Conservation (phyloP, 148 eudicot species). For the Camellia lanceoleosa region DNA sequence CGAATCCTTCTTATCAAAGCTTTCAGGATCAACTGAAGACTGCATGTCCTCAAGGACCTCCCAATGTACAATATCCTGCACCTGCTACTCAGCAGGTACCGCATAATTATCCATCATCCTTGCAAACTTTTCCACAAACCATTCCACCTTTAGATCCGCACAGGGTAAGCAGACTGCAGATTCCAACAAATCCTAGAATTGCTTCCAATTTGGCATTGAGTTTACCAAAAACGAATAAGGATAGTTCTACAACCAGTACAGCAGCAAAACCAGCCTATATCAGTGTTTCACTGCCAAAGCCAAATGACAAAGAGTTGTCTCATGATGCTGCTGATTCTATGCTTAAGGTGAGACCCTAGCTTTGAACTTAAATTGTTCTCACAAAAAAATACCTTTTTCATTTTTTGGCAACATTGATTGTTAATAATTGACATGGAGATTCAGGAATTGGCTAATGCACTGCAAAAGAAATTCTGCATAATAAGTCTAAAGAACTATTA, state of each 20-base stretch:
- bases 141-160: conserved; percentile 52
- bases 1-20: conserved; percentile 41
- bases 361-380: neutral
- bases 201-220: conserved; percentile 62
- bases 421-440: neutral
- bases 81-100: conserved; percentile 44
- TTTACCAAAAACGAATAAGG: conserved; percentile 51
- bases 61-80: conserved; percentile 37
- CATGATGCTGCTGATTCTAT: conserved; percentile 55
- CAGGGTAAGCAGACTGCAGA: conserved; percentile 72
- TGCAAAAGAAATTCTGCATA: neutral
- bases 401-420: neutral
- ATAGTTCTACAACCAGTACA: conserved; percentile 42
- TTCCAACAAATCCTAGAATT: conserved; percentile 89
- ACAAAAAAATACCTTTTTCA: neutral
- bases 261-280: conserved; percentile 82
- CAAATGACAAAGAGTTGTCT: conserved; percentile 44
- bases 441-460: neutral
- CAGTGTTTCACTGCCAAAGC: conserved; percentile 64
- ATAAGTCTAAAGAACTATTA: neutral
- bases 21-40: conserved; percentile 59
- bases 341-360: conserved; percentile 54
- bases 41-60: conserved; percentile 37
- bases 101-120: conserved; percentile 47
- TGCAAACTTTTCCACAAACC: conserved; percentile 41